Conservation (phyloP, 441 rosid species). For the Brassica balearica region DNA sequence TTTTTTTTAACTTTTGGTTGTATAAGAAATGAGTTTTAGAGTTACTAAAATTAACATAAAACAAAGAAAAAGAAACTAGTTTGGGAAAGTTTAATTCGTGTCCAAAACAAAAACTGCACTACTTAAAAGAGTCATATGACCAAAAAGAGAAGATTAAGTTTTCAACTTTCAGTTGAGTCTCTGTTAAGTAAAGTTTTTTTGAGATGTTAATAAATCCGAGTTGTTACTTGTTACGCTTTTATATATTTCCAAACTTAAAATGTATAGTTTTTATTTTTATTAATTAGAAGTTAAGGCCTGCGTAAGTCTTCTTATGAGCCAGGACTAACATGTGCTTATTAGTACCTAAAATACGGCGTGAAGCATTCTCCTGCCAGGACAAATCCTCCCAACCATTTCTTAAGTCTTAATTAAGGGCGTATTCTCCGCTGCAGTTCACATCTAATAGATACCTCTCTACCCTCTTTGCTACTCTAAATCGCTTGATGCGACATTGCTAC, state of each 20-base stretch:
- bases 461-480: neutral
- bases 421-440: neutral
- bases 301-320: neutral
- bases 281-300: neutral
- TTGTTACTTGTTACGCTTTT: conserved; percentile 2
- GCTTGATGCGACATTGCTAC: neutral
- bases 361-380: neutral
- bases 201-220: too few relatives aligned
- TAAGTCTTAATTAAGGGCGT: neutral
- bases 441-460: neutral
- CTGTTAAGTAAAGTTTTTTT: neutral
- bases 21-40: too few relatives aligned
- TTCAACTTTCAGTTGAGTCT: conserved; percentile 14
- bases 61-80: neutral
- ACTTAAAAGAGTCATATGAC: neutral
- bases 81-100: neutral
- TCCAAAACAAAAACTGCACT: neutral
- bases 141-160: neutral
- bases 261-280: neutral
- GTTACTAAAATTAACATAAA: too few relatives aligned
- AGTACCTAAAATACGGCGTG: neutral
- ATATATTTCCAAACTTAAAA: neutral
- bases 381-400: neutral
- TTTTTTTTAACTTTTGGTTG: too few relatives aligned
- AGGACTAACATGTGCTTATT: neutral